These are phyloP conservation scores for Populus simonii DNA, from an alignment of 345 rosid species.

Conservation along the genomic window DNA sequence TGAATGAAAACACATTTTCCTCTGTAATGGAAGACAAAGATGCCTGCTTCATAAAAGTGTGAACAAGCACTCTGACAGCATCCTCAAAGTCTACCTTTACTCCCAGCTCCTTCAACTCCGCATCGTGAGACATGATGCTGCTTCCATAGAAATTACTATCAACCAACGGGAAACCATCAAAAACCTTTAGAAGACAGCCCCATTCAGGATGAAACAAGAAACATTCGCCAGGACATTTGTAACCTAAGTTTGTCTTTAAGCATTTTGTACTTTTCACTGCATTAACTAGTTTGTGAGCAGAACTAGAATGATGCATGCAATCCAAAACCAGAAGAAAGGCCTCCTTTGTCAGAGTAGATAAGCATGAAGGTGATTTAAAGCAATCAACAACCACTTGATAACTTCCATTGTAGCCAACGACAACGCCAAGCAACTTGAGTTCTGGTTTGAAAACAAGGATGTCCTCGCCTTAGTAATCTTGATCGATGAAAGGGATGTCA, in stretches of 20 bases:
- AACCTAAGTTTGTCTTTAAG: slow-evolving; percentile 51
- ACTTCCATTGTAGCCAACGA: slow-evolving; percentile 26
- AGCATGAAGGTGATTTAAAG: slow-evolving; percentile 31
- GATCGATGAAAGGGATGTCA: slow-evolving; percentile 52
- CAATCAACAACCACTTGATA: slow-evolving; percentile 36
- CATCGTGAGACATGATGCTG: slow-evolving; percentile 19
- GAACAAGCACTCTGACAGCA: slow-evolving; percentile 40
- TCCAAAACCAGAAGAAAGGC: slow-evolving; percentile 42
- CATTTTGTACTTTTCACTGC: slow-evolving; percentile 31
- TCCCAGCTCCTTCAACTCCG: slow-evolving; percentile 40
- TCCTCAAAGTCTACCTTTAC: slow-evolving; percentile 21
- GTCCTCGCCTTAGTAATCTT: slow-evolving; percentile 37
- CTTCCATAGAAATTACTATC: slow-evolving; percentile 41
- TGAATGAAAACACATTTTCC: slow-evolving; percentile 29
- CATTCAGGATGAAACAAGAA: slow-evolving; percentile 52
- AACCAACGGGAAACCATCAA: slow-evolving; percentile 42
- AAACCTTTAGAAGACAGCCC: slow-evolving; percentile 53
- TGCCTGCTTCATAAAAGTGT: slow-evolving; percentile 37
- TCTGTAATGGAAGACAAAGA: slow-evolving; percentile 31
- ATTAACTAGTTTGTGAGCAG: slow-evolving; percentile 15
- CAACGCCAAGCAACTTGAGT: slow-evolving; percentile 59
- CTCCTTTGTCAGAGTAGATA: slow-evolving; percentile 29
- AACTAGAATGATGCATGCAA: slow-evolving; percentile 27
- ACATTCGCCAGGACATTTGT: slow-evolving; percentile 46
- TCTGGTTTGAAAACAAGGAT: slow-evolving; percentile 38